Conservation (phyloP, 31 red algal genomes). For the Porphyra umbilicalis region DNA sequence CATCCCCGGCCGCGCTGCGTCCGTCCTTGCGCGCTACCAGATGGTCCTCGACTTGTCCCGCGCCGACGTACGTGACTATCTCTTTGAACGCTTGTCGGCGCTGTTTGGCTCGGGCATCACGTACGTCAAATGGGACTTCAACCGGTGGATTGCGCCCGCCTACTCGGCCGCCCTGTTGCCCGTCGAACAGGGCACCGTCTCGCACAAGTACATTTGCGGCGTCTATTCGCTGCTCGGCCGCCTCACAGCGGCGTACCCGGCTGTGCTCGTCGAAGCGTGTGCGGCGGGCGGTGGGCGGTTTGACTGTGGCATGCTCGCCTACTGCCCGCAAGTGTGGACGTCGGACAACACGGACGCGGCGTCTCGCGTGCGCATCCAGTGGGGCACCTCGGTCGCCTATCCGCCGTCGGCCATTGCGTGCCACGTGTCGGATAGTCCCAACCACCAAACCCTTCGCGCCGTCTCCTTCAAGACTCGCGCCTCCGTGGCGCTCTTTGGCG, state of each 20-base stretch:
- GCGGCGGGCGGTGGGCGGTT: slow-evolving; percentile 32
- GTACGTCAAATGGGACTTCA: slow-evolving; percentile 54
- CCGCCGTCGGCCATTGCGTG: slow-evolving; percentile 17
- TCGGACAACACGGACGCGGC: slow-evolving; percentile 38
- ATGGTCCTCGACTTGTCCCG: slow-evolving; percentile 36
- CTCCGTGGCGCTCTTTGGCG: slow-evolving; percentile 26
- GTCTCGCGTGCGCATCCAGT: slow-evolving; percentile 25
- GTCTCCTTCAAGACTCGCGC: slow-evolving; percentile 22
- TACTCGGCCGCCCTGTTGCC: slow-evolving; percentile 10
- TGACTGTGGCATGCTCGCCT: slow-evolving; percentile 36
- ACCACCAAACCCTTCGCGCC: slow-evolving; percentile 24
- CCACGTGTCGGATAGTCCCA: slow-evolving; percentile 27
- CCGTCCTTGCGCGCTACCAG: slow-evolving; percentile 21
- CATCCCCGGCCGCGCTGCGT: slow-evolving; percentile 14
- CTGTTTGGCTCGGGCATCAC: slow-evolving; percentile 17
- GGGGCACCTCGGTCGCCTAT: slow-evolving; percentile 8
- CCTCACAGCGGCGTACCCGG: slow-evolving; percentile 11
- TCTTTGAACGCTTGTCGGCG: slow-evolving; percentile 8
- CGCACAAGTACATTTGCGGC: slow-evolving; percentile 33
- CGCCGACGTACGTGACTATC: slow-evolving; percentile 16
- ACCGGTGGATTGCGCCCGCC: slow-evolving; percentile 25
- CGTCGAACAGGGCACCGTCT: slow-evolving; percentile 22
- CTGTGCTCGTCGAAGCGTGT: slow-evolving; percentile 31
- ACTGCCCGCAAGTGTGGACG: slow-evolving; percentile 27
- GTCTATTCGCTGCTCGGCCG: slow-evolving; percentile 32